These are phyloP conservation scores for Dictyostelium capitatum DNA, from an alignment of 78 protist species.

Conservation along the genomic window DNA sequence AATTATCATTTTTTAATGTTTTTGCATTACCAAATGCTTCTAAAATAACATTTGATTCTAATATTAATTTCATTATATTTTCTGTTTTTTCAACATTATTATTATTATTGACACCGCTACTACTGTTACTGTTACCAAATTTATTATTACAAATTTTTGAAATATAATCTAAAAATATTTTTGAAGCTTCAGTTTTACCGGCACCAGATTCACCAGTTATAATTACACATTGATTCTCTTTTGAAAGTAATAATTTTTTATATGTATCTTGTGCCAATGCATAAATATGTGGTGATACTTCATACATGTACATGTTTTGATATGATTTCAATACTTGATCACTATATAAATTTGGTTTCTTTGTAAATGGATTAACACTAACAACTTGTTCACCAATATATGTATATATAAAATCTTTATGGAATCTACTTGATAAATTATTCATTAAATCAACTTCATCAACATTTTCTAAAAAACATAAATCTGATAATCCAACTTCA, in stretches of 20 bases:
- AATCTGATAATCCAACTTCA: constrained; percentile 31
- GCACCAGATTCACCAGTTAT: constrained; percentile 93
- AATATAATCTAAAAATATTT: constrained; percentile 92
- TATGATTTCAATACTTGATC: constrained; percentile 12
- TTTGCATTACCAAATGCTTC: constrained; percentile 98
- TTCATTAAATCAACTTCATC: constrained; percentile 11
- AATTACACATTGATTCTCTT: constrained; percentile 90
- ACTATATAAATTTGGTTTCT: not conserved
- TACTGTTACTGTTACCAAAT: too few relatives aligned
- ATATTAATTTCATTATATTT: constrained; percentile 78
- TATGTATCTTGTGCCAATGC: constrained; percentile 90
- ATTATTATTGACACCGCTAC: not conserved
- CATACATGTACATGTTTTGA: constrained; percentile 70
- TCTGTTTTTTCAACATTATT: constrained; percentile 44
- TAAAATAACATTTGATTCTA: constrained; percentile 90
- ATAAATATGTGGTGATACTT: constrained; percentile 86
- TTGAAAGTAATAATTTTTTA: constrained; percentile 36
- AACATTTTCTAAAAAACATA: constrained; percentile 47
- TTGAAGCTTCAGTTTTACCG: constrained; percentile 90
- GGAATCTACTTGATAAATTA: constrained; percentile 21
- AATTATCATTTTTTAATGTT: constrained; percentile 90
- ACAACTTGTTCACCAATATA: constrained; percentile 63
- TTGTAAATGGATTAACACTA: constrained; percentile 63
- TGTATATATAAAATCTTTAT: constrained; percentile 34
- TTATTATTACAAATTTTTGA: constrained; percentile 70